Base-by-base conservation (phyloP, 1,284 basidiomycete species). In the Grifola frondosa region DNA sequence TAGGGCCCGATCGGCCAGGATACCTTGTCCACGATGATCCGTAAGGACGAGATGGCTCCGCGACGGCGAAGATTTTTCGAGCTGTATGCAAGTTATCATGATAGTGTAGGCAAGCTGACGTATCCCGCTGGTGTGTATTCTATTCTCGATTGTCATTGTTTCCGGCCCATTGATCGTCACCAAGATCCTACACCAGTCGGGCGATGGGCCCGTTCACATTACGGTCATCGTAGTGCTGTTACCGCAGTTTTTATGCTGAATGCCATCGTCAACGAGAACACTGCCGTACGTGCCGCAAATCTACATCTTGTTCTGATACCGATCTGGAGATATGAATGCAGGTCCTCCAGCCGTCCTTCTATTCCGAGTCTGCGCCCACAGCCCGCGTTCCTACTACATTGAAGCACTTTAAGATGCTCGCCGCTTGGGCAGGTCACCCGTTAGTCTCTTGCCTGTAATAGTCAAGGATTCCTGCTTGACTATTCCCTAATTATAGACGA, bases 321-420 rank as follows among this genome's bases (percentile, higher is more conserved):
- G 50, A 23, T 31, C 9, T 16, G 22, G 9, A 31, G 17, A 13
- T 29, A 15, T 15, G 6, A 9, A n/a, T n/a, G n/a, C 30, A 56
- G 54, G 30, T 46, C 11, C 39, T 58, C 10, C 54, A 53, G 30
- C 31, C 48, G 3, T 51, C 35, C 31, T 13, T 44, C 10, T 40
- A 30, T 31, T 36, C 31, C 10, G 30, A 28, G 13, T 16, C 30
- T 35, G 16, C 15, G 16, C 22, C 35, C 10, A 36, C 36, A 45
- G 48, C 31, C 13, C 75, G 70, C 43, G 80, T 87, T 20, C 85
- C 85, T n/a, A 59, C 86, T 23, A 88, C 85, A 6, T 63, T 88
- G 36, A 81, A 83, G 54, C 84, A 86, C 54, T 88, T 88, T 64
- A 75, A 80, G 59, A 58, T 84, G 16, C 69, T 88, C n/a, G 84